A percentile compares a stretch with the other conserved stretches of the same genome.
These are phyloP conservation scores for Galerina sulciceps DNA, from an alignment of 768 basidiomycete genomes.

Conservation along the genomic window DNA sequence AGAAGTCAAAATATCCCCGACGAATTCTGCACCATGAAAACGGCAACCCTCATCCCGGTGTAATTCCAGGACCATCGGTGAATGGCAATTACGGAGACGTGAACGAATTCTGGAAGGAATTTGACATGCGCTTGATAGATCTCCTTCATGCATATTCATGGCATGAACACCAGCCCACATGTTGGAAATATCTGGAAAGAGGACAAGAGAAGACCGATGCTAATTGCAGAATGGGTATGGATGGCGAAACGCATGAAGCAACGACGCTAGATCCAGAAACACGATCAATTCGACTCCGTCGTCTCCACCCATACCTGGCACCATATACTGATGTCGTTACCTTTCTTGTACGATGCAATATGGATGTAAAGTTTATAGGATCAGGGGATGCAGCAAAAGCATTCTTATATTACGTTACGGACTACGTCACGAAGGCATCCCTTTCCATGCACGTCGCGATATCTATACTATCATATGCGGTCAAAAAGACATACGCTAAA, in stretches of 20 bases:
- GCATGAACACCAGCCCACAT: neutral
- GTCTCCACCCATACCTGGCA: neutral
- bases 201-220: neutral
- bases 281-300: neutral
- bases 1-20: neutral
- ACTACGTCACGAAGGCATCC: slow-evolving; percentile 38
- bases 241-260: neutral
- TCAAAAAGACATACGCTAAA: neutral
- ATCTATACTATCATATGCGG: neutral
- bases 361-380: slow-evolving; percentile 33
- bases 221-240: slow-evolving; percentile 13
- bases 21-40: neutral
- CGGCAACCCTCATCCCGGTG: neutral
- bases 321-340: neutral
- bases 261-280: neutral
- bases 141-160: neutral
- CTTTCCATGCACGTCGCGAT: slow-evolving; percentile 13
- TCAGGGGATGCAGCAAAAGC: slow-evolving; percentile 36
- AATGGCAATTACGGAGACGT: neutral
- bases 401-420: slow-evolving; percentile 37
- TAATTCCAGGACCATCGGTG: neutral
- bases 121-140: neutral
- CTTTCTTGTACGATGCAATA: neutral
- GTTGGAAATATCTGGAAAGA: neutral
- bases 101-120: neutral